Evolutionary conservation across 129 eudicot genomes (phyloP).

Genomic region (Pulicaria dysenterica): DNA sequence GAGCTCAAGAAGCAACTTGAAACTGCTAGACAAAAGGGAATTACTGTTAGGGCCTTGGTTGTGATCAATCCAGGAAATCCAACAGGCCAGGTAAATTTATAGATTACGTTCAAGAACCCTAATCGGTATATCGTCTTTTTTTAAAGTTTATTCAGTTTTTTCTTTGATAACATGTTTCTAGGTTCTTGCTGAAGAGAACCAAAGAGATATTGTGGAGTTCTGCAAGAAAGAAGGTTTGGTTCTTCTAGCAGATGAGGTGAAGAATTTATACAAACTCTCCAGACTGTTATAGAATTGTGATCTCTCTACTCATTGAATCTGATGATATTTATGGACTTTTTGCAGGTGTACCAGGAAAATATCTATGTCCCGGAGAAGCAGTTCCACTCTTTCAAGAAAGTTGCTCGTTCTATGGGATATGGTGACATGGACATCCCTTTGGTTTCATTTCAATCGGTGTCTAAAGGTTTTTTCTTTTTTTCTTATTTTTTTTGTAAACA

Average conservation of each 20-base stretch:
- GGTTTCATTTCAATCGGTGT: conserved; percentile 94
- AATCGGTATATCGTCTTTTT: not conserved
- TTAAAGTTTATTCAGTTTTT: not conserved
- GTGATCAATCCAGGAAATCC: conserved; percentile 98
- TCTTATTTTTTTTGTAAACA: not conserved
- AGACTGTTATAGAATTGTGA: not conserved
- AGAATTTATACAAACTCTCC: not conserved
- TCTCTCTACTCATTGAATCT: not conserved
- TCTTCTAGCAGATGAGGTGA: conserved; percentile 97
- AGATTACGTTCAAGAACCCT: not conserved
- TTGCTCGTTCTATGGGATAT: conserved; percentile 88
- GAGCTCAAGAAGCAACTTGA: conserved; percentile 89
- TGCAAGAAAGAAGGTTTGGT: conserved; percentile 94
- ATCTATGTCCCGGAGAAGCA: conserved; percentile 84
- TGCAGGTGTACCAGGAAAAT: conserved; percentile 94
- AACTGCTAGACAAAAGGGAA: conserved; percentile 77
- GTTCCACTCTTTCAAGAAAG: conserved; percentile 94
- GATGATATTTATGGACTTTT: conserved; percentile 1
- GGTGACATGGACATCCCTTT: conserved; percentile 87
- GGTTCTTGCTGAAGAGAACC: conserved; percentile 97
- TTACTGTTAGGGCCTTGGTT: conserved; percentile 83
- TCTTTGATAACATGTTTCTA: conserved; percentile 20
- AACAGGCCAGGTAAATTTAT: conserved; percentile 77
- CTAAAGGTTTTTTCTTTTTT: conserved; percentile 63
- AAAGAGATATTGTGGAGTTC: conserved; percentile 87